Evolutionary conservation across 345 rosid genomes (phyloP), one percentile per base, ranked within the genome.

Genomic region (Turnera subulata): DNA sequence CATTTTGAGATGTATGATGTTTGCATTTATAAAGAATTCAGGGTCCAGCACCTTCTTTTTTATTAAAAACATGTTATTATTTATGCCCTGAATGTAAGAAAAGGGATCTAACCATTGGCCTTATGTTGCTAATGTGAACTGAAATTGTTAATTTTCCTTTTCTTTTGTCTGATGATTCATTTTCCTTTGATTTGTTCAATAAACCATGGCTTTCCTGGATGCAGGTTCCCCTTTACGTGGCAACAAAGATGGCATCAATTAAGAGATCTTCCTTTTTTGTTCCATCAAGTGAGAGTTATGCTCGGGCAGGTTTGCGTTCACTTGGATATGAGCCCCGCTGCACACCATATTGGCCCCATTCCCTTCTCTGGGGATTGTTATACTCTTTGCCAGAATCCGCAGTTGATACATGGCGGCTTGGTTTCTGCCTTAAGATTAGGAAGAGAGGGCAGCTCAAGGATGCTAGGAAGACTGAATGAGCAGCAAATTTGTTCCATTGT

Each of bases 311-410:
- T 32, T 11, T 88, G 71, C 80, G 79, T 14, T 83, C 81, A 65
- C 63, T 88, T 65, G 90, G 90, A 11, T 78, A 85, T 2, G 96
- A 80, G 64, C 74, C 90, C 51, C 83, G 81, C 0, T 85, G 93
- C 83, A 83, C 86, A 2, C 90, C 93, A 0, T 85, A 83, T 79
- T 85, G 92, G 93, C 88, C 90, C 18, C 93, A 88, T 54, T 73
- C 96, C 2, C 56, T 85, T 64, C 71, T 81, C 56, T 85, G 96
- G 84, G 62, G 73, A n/a, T 61, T 85, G 58, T 43, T 66, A 16
- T 39, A 50, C 51, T 58, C 70, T n/a, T 24, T 88, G 46, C 88
- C 90, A 0, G 88, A 85, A 62, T 67, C 69, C 1, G 55, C 44
- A 1, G 51, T 88, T 0, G 96, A 88, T 61, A 56, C 78, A 11